A percentile compares a stretch with the other conserved stretches of the same genome.
Evolutionary conservation across 129 eudicot species (phyloP).

Genomic region (Flaveria bidentis): DNA sequence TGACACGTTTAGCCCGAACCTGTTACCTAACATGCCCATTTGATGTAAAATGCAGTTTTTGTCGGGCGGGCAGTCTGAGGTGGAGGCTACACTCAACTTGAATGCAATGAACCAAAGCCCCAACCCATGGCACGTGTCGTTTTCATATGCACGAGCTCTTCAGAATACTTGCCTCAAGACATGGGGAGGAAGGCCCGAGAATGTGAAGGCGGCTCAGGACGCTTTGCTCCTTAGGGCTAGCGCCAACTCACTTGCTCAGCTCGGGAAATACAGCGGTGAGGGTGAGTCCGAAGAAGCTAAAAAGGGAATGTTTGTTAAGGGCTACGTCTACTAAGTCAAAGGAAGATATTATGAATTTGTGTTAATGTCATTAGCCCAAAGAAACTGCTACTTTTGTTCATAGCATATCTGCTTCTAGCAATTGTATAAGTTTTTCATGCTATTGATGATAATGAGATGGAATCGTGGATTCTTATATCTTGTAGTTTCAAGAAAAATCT

Average conservation of each 20-base stretch:
- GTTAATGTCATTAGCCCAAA: slow-evolving; percentile 32
- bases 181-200: slow-evolving; percentile 88
- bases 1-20: background rate
- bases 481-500: slow-evolving; percentile 36
- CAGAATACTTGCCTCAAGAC: slow-evolving; percentile 93
- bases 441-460: slow-evolving; percentile 35
- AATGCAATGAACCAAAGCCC: slow-evolving; percentile 89
- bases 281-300: slow-evolving; percentile 83
- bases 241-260: slow-evolving; percentile 86
- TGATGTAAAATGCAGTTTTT: slow-evolving; percentile 57
- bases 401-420: slow-evolving; percentile 41
- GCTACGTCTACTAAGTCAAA: slow-evolving; percentile 59
- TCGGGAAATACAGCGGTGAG: slow-evolving; percentile 73
- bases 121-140: slow-evolving; percentile 92
- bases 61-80: slow-evolving; percentile 92
- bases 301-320: slow-evolving; percentile 71
- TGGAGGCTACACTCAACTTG: slow-evolving; percentile 81
- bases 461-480: slow-evolving; percentile 30
- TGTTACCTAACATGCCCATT: background rate
- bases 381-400: slow-evolving; percentile 45
- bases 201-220: slow-evolving; percentile 82
- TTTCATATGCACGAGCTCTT: slow-evolving; percentile 84
- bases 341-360: slow-evolving; percentile 26
- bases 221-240: slow-evolving; percentile 66
- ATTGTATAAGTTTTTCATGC: slow-evolving; percentile 39